These are phyloP conservation scores for Penicillium longicatenatum DNA, from an alignment of 495 filamentous ascomycete species.

Conservation along the genomic window DNA sequence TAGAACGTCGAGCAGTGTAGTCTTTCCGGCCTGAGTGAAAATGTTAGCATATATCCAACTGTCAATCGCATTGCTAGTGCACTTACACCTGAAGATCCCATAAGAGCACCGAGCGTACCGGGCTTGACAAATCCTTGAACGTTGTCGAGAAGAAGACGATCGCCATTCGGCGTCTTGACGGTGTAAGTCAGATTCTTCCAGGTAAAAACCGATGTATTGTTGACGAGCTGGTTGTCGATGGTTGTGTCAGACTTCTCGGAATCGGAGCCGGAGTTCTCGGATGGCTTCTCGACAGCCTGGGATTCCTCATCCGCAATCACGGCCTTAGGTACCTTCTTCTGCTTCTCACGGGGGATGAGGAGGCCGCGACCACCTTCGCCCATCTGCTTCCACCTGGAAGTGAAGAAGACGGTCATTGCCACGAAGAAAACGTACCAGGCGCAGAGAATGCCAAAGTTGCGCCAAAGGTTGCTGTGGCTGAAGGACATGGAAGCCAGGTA, in stretches of 20 bases:
- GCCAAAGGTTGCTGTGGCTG: conserved; percentile 42
- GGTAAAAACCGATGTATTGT: conserved; percentile 57
- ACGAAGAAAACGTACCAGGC: conserved; percentile 44
- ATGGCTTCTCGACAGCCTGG: conserved; percentile 29
- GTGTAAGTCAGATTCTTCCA: conserved; percentile 63
- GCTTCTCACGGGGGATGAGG: conserved; percentile 40
- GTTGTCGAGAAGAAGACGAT: conserved; percentile 63
- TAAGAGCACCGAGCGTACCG: conserved; percentile 73
- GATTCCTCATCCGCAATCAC: conserved; percentile 15
- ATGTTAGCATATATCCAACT: too few relatives aligned
- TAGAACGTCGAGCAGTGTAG: conserved; percentile 54
- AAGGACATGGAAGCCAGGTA: conserved; percentile 53
- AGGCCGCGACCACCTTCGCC: conserved; percentile 28
- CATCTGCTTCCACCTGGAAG: conserved; percentile 32
- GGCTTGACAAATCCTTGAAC: conserved; percentile 92
- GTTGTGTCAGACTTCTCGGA: conserved; percentile 35
- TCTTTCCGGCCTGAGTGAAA: conserved; percentile 66
- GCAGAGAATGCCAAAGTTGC: conserved; percentile 47
- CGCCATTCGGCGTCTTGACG: conserved; percentile 45
- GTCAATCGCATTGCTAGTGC: too few relatives aligned
- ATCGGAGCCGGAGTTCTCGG: background rate
- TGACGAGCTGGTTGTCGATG: too few relatives aligned
- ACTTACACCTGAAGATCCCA: too few relatives aligned
- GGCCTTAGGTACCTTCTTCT: too few relatives aligned
- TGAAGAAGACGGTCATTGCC: conserved; percentile 33